Base-by-base conservation (phyloP, 495 filamentous ascomycete species). In the Cryomyces antarcticus region DNA sequence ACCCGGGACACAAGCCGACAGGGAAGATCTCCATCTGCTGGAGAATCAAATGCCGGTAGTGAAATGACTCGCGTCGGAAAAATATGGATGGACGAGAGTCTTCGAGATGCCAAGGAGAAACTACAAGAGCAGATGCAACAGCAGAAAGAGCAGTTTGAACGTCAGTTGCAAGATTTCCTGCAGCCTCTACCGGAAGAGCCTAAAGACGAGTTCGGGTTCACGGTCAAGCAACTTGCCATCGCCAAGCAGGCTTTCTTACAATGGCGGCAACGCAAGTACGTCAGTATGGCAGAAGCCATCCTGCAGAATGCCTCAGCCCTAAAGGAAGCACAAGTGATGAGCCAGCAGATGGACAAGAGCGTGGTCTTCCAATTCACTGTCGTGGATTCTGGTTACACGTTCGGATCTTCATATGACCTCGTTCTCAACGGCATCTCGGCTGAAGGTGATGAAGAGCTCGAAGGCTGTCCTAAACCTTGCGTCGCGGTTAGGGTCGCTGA, bases 261-360 rank as follows among this genome's bases (percentile, higher is more conserved):
- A 47, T 99, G 89, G 89, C 73, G 77, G 38, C 68, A 80, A 50
- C 75, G 82, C 30, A 84, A 77, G 50, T 94, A 92, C 49, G 82
- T 96, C 40, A 77, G 77, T 42, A 93, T 99, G 81, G 84, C 87
- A n/a, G 89, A 95, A 58, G 76, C 78, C 10, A 74, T 96, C 29
- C 59, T 97, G 27, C 83, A 92, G 50, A 74, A 92, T 59, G 88
- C 88, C 6, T 75, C 80, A 9, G 73, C 73, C 31, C 61, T 96
- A 35, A 97, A 97, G 58, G 89, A 97, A 57, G 92, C 88, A 4
- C 89, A 97, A 56, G 75, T 97, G 40, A 88, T 97, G 81, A 95
- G 92, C 62, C 84, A 93, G 46, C 84, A 86, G 48, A 82, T 97
- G 70, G 85, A 89, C 51, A 89, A 94, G 61, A 75, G 75, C 49